Base-by-base conservation (phyloP, 805 yeast genomes). In the Saturnispora serradocipensis region DNA sequence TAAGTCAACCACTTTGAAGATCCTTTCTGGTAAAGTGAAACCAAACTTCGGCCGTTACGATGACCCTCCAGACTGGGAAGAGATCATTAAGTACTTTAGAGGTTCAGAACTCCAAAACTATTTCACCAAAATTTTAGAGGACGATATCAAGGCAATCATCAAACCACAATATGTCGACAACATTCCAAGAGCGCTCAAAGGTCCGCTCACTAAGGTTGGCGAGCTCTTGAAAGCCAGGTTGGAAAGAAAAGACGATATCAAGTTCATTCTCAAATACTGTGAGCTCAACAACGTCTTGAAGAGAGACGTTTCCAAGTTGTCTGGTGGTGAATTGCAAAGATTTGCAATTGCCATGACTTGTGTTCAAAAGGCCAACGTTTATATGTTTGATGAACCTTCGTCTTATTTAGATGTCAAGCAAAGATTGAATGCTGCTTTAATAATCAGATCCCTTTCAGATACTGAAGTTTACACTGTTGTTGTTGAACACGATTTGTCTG, bases 371-470 rank as follows among this genome's bases (percentile, higher is more conserved):
- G 98, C 98, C 52, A 86, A 88, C 61, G 98, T 93, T 44, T 93
- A 93, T 73, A 93, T 93, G 99, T 93, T 93, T 71, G 99, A 93
- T 73, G 99, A 93, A 75, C 99, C 99, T 45, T 90, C 98, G 18
- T 93, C 99, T 10, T 93, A 93, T 72, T 75, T 93, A 69, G 99
- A 93, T 78, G 98, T 93, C 59, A 93, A 93, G 73, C 99, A 93
- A 74, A 91, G 99, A 81, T 80, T 93, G 71, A 86, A 93, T 63
- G 99, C 99, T 52, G 99, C 99, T 53, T 82, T 81, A 69, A 85
- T 88, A 65, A 93, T 93, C 61, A 84, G 99, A 72, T 82, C 93
- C 18, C 73, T 93, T 58, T 75, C 93, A 63, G 76, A 72, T 53
- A 80, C 91, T 45, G 80, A 89, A 45, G 76, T 78, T 28, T 93